Base-by-base conservation (phyloP, 176 grass and related monocot species). In the Neostapfia colusana region DNA sequence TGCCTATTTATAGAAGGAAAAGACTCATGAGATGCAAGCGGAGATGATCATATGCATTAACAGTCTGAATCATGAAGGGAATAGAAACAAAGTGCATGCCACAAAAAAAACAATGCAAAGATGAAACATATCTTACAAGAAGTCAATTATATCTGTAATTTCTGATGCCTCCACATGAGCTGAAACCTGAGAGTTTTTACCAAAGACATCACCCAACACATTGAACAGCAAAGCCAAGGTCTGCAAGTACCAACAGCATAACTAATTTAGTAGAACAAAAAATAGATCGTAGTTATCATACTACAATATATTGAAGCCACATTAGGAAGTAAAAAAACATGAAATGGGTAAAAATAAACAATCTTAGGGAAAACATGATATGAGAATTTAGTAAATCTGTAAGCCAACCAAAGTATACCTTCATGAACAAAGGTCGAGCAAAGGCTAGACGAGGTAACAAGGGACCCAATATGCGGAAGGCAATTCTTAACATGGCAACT, bases 181-280 rank as follows among this genome's bases (percentile, higher is more conserved):
- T 58, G 89, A 72, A 34, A 80, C 45, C 58, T 92, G 95, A 36
- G 91, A 88, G 49, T 92, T 98, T 77, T 98, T 98, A 44, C 95
- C 95, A 71, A 94, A 98, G 26, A 90, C 95, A 82, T 98, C 95
- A 4, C 84, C 91, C 77, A 98, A 39, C 66, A 93, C 91, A 70
- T 92, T 94, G 85, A 95, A 98, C 14, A 98, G 61, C 74, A 98
- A 80, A 86, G 95, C 95, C 81, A 98, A 88, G 63, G 91, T 98
- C 95, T 98, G 88, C 72, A 86, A 44, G 84, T 24, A 66, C 21
- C 31, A 44, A 61, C 20, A 81, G 64, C 36, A 42, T 13, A 50
- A 81, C 27, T 37, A 72, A 81, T 38, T 77, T 72, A 72, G 24
- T 77, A 66, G 4, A 46, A 46, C 0, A 72, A 26, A 20, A 5